Evolutionary conservation across 2,329 filamentous ascomycete genomes (phyloP), one percentile per base, ranked within the genome.

Genomic region (Ascochyta koolunga): DNA sequence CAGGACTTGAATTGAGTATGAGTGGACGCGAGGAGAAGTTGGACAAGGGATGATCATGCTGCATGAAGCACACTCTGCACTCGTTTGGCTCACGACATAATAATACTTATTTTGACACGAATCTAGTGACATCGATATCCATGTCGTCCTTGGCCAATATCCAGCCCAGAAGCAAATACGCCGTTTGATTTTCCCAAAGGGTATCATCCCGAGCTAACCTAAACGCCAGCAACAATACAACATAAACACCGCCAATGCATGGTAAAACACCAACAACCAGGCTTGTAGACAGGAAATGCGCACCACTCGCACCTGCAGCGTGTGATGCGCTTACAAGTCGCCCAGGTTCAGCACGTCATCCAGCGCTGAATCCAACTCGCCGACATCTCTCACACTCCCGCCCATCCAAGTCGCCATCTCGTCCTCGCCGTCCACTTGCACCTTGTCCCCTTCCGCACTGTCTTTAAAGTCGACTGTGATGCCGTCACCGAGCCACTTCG

Each of bases 401-500:
- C 78, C 78, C 35, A 69, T 67, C 76, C 78, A 80, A 0, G 63
- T 62, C 50, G 65, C 27, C 75, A 46, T 73, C 25, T 72, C 66
- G 10, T 70, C 70, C 11, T 77, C 75, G 11, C 71, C 66, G n/a
- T 67, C 70, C 11, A 67, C 62, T 57, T 71, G 71, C 55, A 70
- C 72, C 22, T 70, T 70, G 16, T 70, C 65, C 35, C 36, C 44
- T 49, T 59, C 13, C 39, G 43, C 35, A n/a, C 32, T 39, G 15
- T 11, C 7, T 16, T 38, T 46, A 4, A 56, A 32, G 13, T 51
- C 47, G 18, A 52, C 54, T 2, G 29, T 40, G 10, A 51, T 41
- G 22, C 48, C 47, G 16, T 56, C 54, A 15, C 24, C 54, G 16
- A 56, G 33, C 48, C 54, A 56, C 41, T 43, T 48, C 0, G 48